Evolutionary conservation across 2,329 filamentous ascomycete genomes (phyloP), one percentile per base, ranked within the genome.

Genomic region (Nemania serpens): DNA sequence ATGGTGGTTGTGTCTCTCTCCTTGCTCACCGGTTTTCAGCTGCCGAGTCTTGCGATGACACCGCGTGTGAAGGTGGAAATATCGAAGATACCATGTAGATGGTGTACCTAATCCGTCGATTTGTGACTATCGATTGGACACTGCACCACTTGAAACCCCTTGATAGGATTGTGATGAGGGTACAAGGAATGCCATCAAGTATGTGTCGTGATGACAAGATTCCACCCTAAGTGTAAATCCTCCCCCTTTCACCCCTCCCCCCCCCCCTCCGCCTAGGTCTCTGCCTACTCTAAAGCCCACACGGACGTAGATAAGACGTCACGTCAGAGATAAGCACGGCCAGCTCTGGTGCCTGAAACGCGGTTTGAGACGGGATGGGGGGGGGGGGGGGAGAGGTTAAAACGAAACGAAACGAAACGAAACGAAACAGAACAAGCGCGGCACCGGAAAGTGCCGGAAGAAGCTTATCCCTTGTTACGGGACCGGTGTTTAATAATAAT

Each of bases 351-450:
- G 20, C 20, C 53, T 63, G 60, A 63, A 63, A 63, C 56, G 52
- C 60, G 56, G 57, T 47, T 60, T 55, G 57, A 59, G 55, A 59
- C 55, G 50, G 55, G 5, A 3, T 20, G 13, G 15, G 50, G 17
- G 18, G 47, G 49, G 25, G 9, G 20, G 7, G 43, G 20, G 42
- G 48, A 15, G 20, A 22, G 33, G 37, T 58, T 45, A 36, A 61
- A 58, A 54, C 59, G 54, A 50, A 61, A 58, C 59, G 17, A 48
- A 48, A 34, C 55, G 55, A 61, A 58, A 58, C 59, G 43, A 49
- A 53, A 58, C 15, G 15, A 39, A 39, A 39, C 11, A 4, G 11
- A 39, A 39, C 36, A 39, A 39, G 36, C 36, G 15, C 36, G 36
- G 15, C 11, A n/a, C 36, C 36, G 36, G 36, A 10, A n/a, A 3